A percentile compares a stretch with the other conserved stretches of the same genome.
Conservation (phyloP, 2,329 filamentous ascomycete genomes). For the Trichoderma koningii region DNA sequence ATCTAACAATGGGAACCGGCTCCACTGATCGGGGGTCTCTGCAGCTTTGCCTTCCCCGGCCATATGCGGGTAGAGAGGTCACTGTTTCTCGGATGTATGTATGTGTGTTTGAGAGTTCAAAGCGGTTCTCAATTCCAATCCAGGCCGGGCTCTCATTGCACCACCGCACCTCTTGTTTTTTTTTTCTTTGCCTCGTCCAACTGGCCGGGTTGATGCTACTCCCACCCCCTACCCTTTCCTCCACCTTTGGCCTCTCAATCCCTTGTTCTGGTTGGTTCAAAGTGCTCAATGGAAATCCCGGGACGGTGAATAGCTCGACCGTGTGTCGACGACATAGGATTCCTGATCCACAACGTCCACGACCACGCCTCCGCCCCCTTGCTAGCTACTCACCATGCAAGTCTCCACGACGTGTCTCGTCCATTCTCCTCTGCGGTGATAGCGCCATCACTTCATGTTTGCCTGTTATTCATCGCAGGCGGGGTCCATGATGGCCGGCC, state of each 20-base stretch:
- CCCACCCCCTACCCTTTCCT: slow-evolving; percentile 32
- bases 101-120: slow-evolving; percentile 6
- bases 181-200: slow-evolving; percentile 22
- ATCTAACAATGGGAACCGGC: slow-evolving; percentile 22
- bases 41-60: slow-evolving; percentile 17
- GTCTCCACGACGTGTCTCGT: slow-evolving; percentile 40
- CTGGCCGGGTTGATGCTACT: slow-evolving; percentile 28
- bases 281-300: slow-evolving; percentile 17
- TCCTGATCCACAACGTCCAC: slow-evolving; percentile 32
- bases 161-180: slow-evolving; percentile 26
- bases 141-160: slow-evolving; percentile 23
- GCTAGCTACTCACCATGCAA: slow-evolving; percentile 38
- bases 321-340: slow-evolving; percentile 21
- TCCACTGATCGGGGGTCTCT: slow-evolving; percentile 22
- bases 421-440: slow-evolving; percentile 35
- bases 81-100: slow-evolving; percentile 17
- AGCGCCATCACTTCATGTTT: slow-evolving; percentile 40
- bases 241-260: slow-evolving; percentile 24
- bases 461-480: slow-evolving; percentile 41
- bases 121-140: slow-evolving; percentile 10
- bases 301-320: slow-evolving; percentile 3
- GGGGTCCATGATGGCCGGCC: slow-evolving; percentile 43
- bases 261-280: slow-evolving; percentile 27
- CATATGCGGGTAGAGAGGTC: slow-evolving; percentile 22
- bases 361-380: slow-evolving; percentile 29